These are phyloP conservation scores for Neocatenulostroma microsporum DNA, from an alignment of 2,329 filamentous ascomycete genomes.

Conservation along the genomic window DNA sequence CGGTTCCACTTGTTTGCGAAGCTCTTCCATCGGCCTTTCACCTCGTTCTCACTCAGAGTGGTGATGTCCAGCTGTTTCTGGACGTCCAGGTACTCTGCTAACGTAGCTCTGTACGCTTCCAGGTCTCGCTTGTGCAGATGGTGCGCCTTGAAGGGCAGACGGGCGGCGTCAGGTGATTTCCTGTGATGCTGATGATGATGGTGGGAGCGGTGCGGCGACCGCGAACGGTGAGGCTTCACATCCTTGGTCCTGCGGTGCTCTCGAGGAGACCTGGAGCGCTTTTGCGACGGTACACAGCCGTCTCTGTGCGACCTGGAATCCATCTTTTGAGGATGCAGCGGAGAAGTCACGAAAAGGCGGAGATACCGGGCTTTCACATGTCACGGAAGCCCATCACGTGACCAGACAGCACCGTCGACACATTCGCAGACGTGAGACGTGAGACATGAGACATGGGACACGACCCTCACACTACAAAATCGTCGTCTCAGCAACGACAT, in stretches of 20 bases:
- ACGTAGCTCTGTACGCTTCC: conserved; percentile 58
- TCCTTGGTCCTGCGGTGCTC: conserved; percentile 8
- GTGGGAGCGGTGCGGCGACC: conserved; percentile 18
- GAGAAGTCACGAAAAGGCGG: no score
- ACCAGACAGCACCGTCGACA: no score
- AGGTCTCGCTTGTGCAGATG: conserved; percentile 63
- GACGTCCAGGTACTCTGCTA: conserved; percentile 77
- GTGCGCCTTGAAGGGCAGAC: conserved; percentile 28
- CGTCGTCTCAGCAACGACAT: no score
- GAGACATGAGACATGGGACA: no score
- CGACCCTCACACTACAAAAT: no score
- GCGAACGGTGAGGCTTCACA: conserved; percentile 20
- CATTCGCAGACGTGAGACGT: no score
- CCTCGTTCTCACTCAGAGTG: conserved; percentile 64
- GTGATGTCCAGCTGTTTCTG: conserved; percentile 70
- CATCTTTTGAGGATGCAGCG: no score
- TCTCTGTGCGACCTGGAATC: no score
- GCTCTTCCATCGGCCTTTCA: conserved; percentile 83
- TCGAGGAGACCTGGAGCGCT: conserved; percentile 20
- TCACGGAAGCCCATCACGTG: no score
- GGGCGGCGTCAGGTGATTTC: conserved; percentile 2
- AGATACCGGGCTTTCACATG: no score
- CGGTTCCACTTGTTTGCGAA: conserved; percentile 89
- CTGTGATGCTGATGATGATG: conserved; percentile 11
- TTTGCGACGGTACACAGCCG: no score